Conservation (phyloP, 305 asterid genomes). For the Coffea humblotiana region DNA sequence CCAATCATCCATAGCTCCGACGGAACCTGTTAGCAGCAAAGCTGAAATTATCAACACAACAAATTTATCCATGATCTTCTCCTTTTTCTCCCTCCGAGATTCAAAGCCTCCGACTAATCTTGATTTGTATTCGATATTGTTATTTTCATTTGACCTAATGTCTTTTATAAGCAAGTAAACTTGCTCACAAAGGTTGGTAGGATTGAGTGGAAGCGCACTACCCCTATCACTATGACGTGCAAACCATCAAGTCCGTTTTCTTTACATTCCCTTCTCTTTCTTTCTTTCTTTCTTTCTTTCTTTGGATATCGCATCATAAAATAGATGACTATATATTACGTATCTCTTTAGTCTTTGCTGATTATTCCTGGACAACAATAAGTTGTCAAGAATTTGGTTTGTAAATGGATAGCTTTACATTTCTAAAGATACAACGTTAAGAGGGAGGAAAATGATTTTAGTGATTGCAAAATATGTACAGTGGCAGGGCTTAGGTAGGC, state of each 20-base stretch:
- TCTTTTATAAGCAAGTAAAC: not conserved
- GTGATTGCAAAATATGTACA: no score
- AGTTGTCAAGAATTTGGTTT: no score
- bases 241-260: constrained; percentile 17
- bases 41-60: constrained; percentile 35
- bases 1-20: constrained; percentile 17
- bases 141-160: not conserved
- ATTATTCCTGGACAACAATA: no score
- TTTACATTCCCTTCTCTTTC: not conserved
- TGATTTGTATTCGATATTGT: not conserved
- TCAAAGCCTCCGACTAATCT: not conserved
- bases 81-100: not conserved
- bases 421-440: no score
- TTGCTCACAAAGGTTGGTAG: not conserved
- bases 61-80: constrained; percentile 28
- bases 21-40: constrained; percentile 24
- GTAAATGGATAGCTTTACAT: no score
- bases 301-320: not conserved
- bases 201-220: constrained; percentile 29
- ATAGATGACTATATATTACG: not conserved
- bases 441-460: no score
- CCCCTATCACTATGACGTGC: constrained; percentile 25
- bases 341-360: no score
- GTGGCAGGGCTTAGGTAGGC: no score
- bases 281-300: no score